Base-by-base conservation (phyloP, 169 alveolate species). In the Haemoproteus tartakovskyi region DNA sequence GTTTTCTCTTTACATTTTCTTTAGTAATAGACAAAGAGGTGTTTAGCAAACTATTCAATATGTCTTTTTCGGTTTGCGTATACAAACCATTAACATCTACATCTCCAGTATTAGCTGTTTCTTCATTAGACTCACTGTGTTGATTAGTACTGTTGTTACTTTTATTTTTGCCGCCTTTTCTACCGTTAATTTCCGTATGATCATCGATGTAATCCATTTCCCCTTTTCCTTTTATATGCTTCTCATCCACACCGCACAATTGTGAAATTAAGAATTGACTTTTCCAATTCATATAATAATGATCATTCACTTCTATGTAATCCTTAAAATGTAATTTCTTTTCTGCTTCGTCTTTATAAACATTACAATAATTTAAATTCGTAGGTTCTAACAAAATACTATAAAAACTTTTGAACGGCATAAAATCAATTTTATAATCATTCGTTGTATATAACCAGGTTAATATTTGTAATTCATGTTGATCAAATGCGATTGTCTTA, bases 381-480 rank as follows among this genome's bases (percentile, higher is more conserved):
- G 84, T 74, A n/a, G 45, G 56, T 57, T 63, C 57, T 46, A 74
- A 59, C 38, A 74, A 45, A 21, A 74, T 21, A 37, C 57, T 43
- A 30, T 74, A 74, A 46, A 74, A 74, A 45, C 84, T 74, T 50
- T 54, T 74, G 57, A 74, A 56, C 19, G 78, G 78, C 22, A 74
- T 54, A 38, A 57, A 74, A 45, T 74, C 78, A 0, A 74, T 37
- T 0, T 74, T 74, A 29, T 27, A 56, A 2, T 74, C 45, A 38
- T 74, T 74, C 22, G 57, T 62, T 38, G 54, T 74, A 40, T 74
- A 74, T 18, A 74, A 37, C 84, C 84, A 74, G n/a, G 57, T 74
- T 46, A 74, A 74, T 19, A 74, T 74, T 51, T 74, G 84, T 45
- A 74, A 74, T 24, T 74, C 84, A 54, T 74, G 84, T 30, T 56